Evolutionary conservation across 345 rosid genomes (phyloP).

Genomic region (Hibiscus tridactylites): DNA sequence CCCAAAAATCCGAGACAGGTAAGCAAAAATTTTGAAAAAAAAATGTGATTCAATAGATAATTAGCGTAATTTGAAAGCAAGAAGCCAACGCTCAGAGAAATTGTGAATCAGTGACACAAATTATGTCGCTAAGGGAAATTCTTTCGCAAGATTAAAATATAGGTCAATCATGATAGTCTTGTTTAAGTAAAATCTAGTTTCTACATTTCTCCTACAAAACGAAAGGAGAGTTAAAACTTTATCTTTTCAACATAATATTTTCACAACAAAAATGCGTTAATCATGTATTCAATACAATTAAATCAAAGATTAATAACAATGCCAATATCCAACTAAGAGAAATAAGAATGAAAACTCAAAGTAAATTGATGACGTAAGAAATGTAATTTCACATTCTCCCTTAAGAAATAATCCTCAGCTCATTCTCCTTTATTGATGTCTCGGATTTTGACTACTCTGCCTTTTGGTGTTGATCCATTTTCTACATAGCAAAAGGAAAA

Average conservation of each 20-base stretch:
- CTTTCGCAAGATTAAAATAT: too few relatives aligned
- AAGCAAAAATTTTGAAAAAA: too few relatives aligned
- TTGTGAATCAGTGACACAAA: too few relatives aligned
- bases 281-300: too few relatives aligned
- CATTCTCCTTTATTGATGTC: slow-evolving; percentile 34
- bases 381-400: slow-evolving; percentile 43
- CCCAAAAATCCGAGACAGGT: too few relatives aligned
- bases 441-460: slow-evolving; percentile 39
- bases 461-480: slow-evolving; percentile 45
- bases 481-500: background rate
- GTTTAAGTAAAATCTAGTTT: background rate
- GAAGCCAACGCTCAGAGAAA: too few relatives aligned
- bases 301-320: background rate
- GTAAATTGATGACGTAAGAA: slow-evolving; percentile 36
- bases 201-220: background rate
- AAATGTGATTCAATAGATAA: too few relatives aligned
- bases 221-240: background rate
- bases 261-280: too few relatives aligned
- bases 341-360: slow-evolving; percentile 18
- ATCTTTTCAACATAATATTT: too few relatives aligned
- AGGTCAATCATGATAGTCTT: background rate
- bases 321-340: background rate
- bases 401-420: slow-evolving; percentile 35
- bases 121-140: background rate
- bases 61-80: too few relatives aligned